A percentile compares a stretch with the other conserved stretches of the same genome.
Evolutionary conservation across 1,284 basidiomycete species (phyloP).

Genomic region (Irpex sp.): DNA sequence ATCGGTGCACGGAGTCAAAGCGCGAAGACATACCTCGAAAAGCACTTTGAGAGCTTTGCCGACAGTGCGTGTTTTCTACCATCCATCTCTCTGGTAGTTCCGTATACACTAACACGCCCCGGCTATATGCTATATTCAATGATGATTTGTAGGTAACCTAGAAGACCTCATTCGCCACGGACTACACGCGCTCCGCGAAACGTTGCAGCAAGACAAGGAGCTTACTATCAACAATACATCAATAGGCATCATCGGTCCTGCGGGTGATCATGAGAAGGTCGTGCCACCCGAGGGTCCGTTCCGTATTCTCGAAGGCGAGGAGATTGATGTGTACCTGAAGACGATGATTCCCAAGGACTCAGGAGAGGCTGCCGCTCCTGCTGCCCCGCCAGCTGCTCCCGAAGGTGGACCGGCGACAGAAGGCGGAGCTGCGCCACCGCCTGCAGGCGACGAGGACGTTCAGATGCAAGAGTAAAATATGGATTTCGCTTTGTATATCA

Average conservation of each 20-base stretch:
- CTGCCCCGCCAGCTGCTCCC: constrained; percentile 22
- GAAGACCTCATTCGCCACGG: constrained; percentile 90
- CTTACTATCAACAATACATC: constrained; percentile 90
- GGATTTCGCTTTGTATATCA: background rate
- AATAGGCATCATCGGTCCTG: constrained; percentile 84
- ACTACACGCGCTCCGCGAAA: constrained; percentile 89
- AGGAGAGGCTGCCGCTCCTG: constrained; percentile 29
- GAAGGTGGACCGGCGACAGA: constrained; percentile 17
- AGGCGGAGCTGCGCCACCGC: constrained; percentile 29
- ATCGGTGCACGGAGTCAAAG: constrained; percentile 97
- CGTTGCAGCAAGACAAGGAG: constrained; percentile 96
- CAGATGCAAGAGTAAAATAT: constrained; percentile 66
- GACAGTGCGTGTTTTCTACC: constrained; percentile 56
- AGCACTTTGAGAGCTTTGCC: constrained; percentile 85
- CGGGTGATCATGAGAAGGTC: constrained; percentile 53
- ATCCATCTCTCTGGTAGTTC: background rate
- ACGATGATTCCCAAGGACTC: constrained; percentile 67
- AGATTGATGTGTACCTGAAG: constrained; percentile 67
- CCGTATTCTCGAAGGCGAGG: constrained; percentile 78
- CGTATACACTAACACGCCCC: background rate
- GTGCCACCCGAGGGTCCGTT: constrained; percentile 55
- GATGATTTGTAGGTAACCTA: constrained; percentile 54
- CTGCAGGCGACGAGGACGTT: constrained; percentile 63
- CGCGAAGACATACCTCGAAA: constrained; percentile 98
- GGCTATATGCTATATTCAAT: background rate